Evolutionary conservation across 2,329 filamentous ascomycete genomes (phyloP), one percentile per base, ranked within the genome.

Genomic region (Penicillium brasilianum): DNA sequence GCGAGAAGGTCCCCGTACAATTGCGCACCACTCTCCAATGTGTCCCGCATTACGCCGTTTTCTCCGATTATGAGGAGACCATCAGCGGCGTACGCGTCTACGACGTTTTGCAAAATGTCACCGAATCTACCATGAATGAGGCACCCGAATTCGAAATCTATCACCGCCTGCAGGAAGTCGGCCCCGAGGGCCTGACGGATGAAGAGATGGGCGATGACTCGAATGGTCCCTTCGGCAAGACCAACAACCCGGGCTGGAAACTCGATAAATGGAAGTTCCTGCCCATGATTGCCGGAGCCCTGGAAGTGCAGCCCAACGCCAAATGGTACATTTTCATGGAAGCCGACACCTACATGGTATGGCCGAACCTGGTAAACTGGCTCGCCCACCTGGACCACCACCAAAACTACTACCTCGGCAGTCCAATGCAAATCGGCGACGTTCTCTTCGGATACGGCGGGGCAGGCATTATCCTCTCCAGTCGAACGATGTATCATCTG

Each of bases 281-380:
- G 13, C 83, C 83, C 4, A 80, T 85, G 75, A 78, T 84, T 10
- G 79, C 84, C 54, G 77, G 80, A 55, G 79, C 82, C 0, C 72
- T 79, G 41, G 71, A 72, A 39, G 67, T 75, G 52, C 67, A 64
- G 30, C 83, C 83, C 0, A 70, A 82, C 13, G 80, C 81, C 48
- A 82, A 81, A 54, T 87, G 84, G 85, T 87, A 82, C 62, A 74
- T 85, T 56, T 87, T 87, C 68, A 78, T 85, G 22, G 84, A 87
- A 63, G 80, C 82, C 0, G 85, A 87, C 66, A 86, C 84, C 0
- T 87, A 84, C 64, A 71, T 86, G 16, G 71, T 85, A 22, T 84
- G 84, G 77, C 73, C 77, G 39, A 83, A 83, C 53, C 64, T 87
- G 49, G 65, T 85, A 16, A 72, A 77, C 28, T 87, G 83, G 83